phyloP scores from a whole-genome alignment of 768 basidiomycete species.

The Tricholoma sp. region DNA sequence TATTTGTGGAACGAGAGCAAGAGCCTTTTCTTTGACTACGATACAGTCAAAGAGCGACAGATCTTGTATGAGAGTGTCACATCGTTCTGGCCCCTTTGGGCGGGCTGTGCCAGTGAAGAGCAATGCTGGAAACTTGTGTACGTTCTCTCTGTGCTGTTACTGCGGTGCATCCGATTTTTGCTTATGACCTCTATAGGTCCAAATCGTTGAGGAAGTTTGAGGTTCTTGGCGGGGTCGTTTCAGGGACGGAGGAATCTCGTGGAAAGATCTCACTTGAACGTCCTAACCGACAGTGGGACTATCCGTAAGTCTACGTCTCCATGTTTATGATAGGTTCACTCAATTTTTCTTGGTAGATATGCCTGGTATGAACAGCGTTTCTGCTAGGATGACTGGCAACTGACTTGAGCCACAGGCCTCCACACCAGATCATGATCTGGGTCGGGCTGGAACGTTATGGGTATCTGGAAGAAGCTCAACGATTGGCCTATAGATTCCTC shows the following conservation, averaged over 20 bases:
- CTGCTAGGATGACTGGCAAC: neutral
- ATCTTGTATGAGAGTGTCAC: slow-evolving; percentile 97
- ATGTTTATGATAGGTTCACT: slow-evolving; percentile 11
- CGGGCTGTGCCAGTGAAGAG: slow-evolving; percentile 93
- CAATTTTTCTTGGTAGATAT: slow-evolving; percentile 37
- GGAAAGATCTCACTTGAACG: slow-evolving; percentile 94
- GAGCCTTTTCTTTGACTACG: slow-evolving; percentile 93
- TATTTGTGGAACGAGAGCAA: slow-evolving; percentile 97
- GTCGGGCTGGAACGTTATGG: slow-evolving; percentile 96
- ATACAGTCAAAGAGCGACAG: slow-evolving; percentile 87
- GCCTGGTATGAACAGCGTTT: slow-evolving; percentile 44
- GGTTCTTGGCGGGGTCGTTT: slow-evolving; percentile 90
- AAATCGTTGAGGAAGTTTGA: slow-evolving; percentile 93
- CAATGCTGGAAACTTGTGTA: slow-evolving; percentile 93
- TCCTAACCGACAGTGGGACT: slow-evolving; percentile 99
- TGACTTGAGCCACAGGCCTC: slow-evolving; percentile 53
- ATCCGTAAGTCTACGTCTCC: slow-evolving; percentile 59
- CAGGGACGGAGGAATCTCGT: slow-evolving; percentile 94
- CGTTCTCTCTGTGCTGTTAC: slow-evolving; percentile 25
- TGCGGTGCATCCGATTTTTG: neutral
- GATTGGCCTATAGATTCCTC: slow-evolving; percentile 93
- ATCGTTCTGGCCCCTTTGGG: slow-evolving; percentile 94
- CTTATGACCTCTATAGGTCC: slow-evolving; percentile 43
- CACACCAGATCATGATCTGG: slow-evolving; percentile 99
- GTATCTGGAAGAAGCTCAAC: slow-evolving; percentile 87